Conservation (phyloP, 129 eudicot genomes). For the Centrapalus pauciflorus region DNA sequence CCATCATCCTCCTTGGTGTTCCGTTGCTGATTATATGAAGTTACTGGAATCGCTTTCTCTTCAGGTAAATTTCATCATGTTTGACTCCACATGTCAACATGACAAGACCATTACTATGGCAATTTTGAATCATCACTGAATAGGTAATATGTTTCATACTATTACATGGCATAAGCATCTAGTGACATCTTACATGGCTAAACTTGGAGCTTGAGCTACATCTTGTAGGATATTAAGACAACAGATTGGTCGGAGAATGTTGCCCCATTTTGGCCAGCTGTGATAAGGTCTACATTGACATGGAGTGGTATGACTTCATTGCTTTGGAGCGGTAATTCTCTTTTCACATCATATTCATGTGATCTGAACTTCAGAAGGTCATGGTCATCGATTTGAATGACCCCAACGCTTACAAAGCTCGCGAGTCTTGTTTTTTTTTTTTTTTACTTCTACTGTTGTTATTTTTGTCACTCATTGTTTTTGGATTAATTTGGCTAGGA, state of each 20-base stretch:
- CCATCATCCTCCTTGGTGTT: slow-evolving; percentile 93
- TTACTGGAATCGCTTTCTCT: slow-evolving; percentile 68
- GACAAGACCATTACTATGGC: not conserved
- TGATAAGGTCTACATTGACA: slow-evolving; percentile 73
- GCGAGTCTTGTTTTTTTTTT: too few species aligned
- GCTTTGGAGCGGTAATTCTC: slow-evolving; percentile 59
- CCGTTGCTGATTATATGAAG: slow-evolving; percentile 74
- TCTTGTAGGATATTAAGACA: slow-evolving; percentile 58
- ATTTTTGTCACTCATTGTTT: not conserved
- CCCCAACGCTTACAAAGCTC: too few species aligned
- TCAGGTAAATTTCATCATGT: slow-evolving; percentile 37
- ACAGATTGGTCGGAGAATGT: slow-evolving; percentile 93
- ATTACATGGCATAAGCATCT: too few species aligned
- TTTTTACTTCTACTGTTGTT: too few species aligned
- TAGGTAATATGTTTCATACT: not conserved
- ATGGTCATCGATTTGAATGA: not conserved
- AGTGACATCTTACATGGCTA: too few species aligned
- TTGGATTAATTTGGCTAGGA: slow-evolving; percentile 26
- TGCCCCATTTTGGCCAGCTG: slow-evolving; percentile 99
- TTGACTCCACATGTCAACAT: not conserved
- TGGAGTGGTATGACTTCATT: slow-evolving; percentile 89
- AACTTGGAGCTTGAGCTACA: not conserved
- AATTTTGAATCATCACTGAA: not conserved
- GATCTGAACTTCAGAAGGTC: too few species aligned
- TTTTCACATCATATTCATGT: not conserved